Evolutionary conservation across 2,329 filamentous ascomycete genomes (phyloP), one percentile per base, ranked within the genome.

Genomic region (Beauveria medogensis): DNA sequence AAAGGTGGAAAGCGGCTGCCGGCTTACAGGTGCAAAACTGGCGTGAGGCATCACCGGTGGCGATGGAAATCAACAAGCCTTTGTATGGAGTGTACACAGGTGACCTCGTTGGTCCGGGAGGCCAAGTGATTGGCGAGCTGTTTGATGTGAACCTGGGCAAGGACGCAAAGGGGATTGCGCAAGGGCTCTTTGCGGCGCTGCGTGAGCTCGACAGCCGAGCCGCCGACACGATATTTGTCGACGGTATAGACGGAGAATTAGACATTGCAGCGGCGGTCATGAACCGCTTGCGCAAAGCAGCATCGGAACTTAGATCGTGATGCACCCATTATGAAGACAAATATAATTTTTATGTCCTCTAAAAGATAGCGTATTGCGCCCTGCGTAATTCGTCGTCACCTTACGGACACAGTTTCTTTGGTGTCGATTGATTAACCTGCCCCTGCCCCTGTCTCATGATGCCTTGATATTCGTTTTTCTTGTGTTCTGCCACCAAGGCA

Each of bases 251-350:
- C 63, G 89, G 90, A 63, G 85, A 88, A 62, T 86, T 89, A 37
- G 90, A 94, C 70, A 87, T 94, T 67, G 91, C 92, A 22, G 90
- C 91, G 26, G 94, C 90, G 26, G 86, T 93, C 66, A 92, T 93
- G 88, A 93, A 93, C 69, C 81, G 90, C 65, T 78, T 93, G 61
- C 82, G 89, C 65, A 93, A 93, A 76, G 90, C 90, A 60, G 89
- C 90, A 26, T 84, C 81, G 24, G 80, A 82, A 63, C 82, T 82
- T 71, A 78, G 77, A 71, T 73, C 73, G 69, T 84, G 77, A 76
- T 75, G 59, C 51, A 67, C 24, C 51, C 40, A 61, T 69, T 69
- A 69, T 66, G 64, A 69, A 56, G 67, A 67, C 67, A 66, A 68
- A 64, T 59, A 60, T 41, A 54, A 47, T 64, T 59, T 61, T 64